Conservation (phyloP, 1,284 basidiomycete genomes). For the Sanghuangporus baumii region DNA sequence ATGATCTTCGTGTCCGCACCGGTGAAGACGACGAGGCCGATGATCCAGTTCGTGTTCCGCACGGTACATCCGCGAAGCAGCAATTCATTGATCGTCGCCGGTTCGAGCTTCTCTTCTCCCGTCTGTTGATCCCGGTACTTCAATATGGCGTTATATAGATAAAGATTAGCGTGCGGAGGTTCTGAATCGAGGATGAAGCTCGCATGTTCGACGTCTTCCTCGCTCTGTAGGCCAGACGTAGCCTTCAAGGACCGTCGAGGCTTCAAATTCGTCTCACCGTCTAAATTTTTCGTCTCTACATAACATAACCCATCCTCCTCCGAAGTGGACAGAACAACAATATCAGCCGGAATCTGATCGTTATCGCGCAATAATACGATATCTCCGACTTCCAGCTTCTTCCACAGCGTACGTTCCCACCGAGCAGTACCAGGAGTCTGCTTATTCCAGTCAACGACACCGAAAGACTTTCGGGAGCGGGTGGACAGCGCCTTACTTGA, state of each 20-base stretch:
- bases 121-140: constrained; percentile 56
- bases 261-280: constrained; percentile 97
- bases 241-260: constrained; percentile 74
- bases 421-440: constrained; percentile 66
- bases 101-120: constrained; percentile 53
- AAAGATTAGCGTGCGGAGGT: constrained; percentile 90
- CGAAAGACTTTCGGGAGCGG: constrained; percentile 46
- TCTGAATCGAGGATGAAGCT: constrained; percentile 89
- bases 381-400: constrained; percentile 98
- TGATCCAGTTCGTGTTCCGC: constrained; percentile 93
- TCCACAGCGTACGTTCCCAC: constrained; percentile 98
- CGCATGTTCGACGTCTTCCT: constrained; percentile 88
- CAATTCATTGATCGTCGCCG: constrained; percentile 88
- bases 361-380: constrained; percentile 87
- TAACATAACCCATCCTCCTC: constrained; percentile 84
- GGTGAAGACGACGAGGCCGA: constrained; percentile 92
- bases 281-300: constrained; percentile 92
- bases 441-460: constrained; percentile 77
- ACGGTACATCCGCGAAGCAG: constrained; percentile 88
- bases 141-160: constrained; percentile 84
- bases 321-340: constrained; percentile 84
- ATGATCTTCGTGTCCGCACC: constrained; percentile 98
- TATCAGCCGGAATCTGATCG: constrained; percentile 94
- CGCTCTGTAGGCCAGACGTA: constrained; percentile 72
- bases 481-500: constrained; percentile 51